Evolutionary conservation across 2,329 filamentous ascomycete genomes (phyloP).

Genomic region (Aureobasidium sp.): DNA sequence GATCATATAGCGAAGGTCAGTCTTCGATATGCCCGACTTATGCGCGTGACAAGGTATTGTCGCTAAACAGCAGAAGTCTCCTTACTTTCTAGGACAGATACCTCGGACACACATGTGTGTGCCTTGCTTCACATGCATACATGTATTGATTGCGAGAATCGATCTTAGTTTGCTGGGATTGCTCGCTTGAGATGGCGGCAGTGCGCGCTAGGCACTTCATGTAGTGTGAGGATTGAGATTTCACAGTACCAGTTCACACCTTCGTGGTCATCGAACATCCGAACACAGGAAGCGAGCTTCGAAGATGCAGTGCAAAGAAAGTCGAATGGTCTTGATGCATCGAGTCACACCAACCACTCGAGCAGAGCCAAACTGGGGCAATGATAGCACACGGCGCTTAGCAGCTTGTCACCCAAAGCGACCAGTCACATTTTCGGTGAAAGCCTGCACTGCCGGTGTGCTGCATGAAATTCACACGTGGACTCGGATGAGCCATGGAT

Average conservation of each 20-base stretch:
- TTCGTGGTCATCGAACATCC: neutral
- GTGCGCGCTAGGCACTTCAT: neutral
- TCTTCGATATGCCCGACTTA: neutral
- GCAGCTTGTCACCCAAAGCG: neutral
- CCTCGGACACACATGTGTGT: neutral
- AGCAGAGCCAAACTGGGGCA: neutral
- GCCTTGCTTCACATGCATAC: neutral
- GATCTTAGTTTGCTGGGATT: neutral
- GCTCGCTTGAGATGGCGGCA: neutral
- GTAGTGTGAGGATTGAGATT: constrained; percentile 5
- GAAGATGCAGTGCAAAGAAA: neutral
- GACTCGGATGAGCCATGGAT: constrained; percentile 5
- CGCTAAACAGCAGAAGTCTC: neutral
- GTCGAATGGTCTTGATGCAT: neutral
- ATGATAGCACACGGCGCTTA: constrained; percentile 10
- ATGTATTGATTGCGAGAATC: neutral
- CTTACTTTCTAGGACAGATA: neutral
- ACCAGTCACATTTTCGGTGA: constrained; percentile 4
- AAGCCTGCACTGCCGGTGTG: neutral
- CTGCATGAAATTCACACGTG: constrained; percentile 13
- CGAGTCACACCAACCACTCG: neutral
- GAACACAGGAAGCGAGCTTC: neutral
- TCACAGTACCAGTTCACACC: neutral
- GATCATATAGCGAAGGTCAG: neutral
- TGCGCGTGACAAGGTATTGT: neutral